These are phyloP conservation scores for Alternaria gansuensis DNA, from an alignment of 2,329 filamentous ascomycete species.

Conservation along the genomic window DNA sequence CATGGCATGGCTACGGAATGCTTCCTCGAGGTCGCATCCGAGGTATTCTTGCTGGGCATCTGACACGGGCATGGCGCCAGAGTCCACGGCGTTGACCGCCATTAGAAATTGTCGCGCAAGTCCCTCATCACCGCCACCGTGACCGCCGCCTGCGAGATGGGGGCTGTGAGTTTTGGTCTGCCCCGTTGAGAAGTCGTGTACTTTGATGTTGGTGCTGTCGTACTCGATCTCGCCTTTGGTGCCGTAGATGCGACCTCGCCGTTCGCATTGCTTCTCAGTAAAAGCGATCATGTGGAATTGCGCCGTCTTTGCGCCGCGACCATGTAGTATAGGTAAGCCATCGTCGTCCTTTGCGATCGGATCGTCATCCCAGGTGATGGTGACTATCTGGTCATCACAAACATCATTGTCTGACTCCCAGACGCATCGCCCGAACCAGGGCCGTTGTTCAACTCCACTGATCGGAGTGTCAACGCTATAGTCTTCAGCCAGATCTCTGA, in stretches of 20 bases:
- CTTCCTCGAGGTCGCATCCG: constrained; percentile 85
- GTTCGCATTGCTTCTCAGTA: constrained; percentile 84
- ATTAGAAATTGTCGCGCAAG: constrained; percentile 82
- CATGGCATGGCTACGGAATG: constrained; percentile 86
- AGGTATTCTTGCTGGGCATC: constrained; percentile 79
- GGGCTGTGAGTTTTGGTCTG: constrained; percentile 67
- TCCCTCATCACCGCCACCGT: constrained; percentile 82
- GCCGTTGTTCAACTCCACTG: constrained; percentile 59
- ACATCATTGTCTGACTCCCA: constrained; percentile 94
- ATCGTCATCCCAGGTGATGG: constrained; percentile 85
- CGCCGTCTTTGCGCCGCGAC: constrained; percentile 78
- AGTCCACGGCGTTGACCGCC: constrained; percentile 82
- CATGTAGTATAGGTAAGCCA: constrained; percentile 27
- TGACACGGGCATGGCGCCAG: constrained; percentile 69
- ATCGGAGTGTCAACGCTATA: constrained; percentile 65
- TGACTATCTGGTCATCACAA: constrained; percentile 90
- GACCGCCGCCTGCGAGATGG: constrained; percentile 67
- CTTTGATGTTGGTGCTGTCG: constrained; percentile 77
- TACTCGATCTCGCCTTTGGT: constrained; percentile 86
- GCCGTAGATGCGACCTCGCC: constrained; percentile 86
- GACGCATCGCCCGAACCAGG: constrained; percentile 93
- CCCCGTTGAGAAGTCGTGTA: constrained; percentile 75
- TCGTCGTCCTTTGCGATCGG: constrained; percentile 43
- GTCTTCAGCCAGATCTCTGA: constrained; percentile 62
- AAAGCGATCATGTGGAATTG: constrained; percentile 94